Conservation (phyloP, 1,284 basidiomycete genomes). For the Trichosporon sp. region DNA sequence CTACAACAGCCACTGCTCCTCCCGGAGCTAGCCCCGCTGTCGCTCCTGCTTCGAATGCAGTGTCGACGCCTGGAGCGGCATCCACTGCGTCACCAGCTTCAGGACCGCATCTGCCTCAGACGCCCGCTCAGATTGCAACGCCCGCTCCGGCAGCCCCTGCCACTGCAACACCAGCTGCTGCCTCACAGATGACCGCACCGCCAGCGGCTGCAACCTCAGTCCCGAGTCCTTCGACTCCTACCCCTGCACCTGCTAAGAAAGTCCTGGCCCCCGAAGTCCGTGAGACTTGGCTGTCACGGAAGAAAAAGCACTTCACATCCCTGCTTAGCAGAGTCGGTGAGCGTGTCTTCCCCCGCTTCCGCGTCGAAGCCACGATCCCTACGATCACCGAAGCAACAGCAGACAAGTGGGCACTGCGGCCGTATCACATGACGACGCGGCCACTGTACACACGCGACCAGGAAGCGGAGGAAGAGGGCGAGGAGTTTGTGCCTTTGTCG, state of each 20-base stretch:
- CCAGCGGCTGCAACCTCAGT: neutral
- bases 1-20: too few species aligned
- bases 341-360: conserved; percentile 27
- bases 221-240: too few species aligned
- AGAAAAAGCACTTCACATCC: conserved; percentile 21
- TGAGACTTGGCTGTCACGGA: conserved; percentile 20
- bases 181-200: neutral
- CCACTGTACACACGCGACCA: conserved; percentile 29
- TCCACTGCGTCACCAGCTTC: too few species aligned
- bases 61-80: too few species aligned
- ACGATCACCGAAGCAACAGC: conserved; percentile 28
- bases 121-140: neutral
- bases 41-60: too few species aligned
- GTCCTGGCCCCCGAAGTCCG: conserved; percentile 11
- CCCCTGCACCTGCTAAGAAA: neutral
- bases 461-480: conserved; percentile 14
- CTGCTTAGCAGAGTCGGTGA: conserved; percentile 24
- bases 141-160: neutral
- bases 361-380: conserved; percentile 20
- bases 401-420: conserved; percentile 36
- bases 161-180: neutral
- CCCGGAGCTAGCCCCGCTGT: too few species aligned
- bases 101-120: neutral
- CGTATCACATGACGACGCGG: conserved; percentile 40
- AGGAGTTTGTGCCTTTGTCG: neutral